Evolutionary conservation across 345 rosid genomes (phyloP).

Genomic region (Eucalyptus rudis): DNA sequence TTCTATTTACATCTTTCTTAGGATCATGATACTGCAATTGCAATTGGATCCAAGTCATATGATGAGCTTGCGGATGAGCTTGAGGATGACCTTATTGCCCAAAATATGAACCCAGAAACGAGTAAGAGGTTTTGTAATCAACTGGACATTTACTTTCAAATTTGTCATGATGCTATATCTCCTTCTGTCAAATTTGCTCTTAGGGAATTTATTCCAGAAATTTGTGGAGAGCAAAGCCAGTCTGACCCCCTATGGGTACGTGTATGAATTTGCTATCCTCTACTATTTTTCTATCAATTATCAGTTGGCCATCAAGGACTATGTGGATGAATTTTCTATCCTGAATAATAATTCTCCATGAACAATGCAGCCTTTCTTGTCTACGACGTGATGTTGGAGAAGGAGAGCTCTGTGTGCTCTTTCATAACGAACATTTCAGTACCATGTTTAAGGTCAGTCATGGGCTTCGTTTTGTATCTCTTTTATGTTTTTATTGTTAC

Average conservation of each 20-base stretch:
- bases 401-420: slow-evolving; percentile 81
- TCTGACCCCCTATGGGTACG: slow-evolving; percentile 40
- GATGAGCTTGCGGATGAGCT: too few relatives aligned
- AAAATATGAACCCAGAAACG: too few relatives aligned
- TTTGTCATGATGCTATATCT: background rate
- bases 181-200: slow-evolving; percentile 2
- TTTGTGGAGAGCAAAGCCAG: slow-evolving; percentile 35
- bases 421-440: slow-evolving; percentile 90
- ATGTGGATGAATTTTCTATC: background rate
- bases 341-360: background rate
- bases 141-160: background rate
- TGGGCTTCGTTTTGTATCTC: background rate
- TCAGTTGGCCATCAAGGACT: background rate
- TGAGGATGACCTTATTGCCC: too few relatives aligned
- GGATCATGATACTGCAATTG: too few relatives aligned
- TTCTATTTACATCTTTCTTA: too few relatives aligned
- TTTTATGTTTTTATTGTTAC: background rate
- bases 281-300: background rate
- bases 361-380: slow-evolving; percentile 54
- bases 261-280: background rate
- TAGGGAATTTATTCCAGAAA: slow-evolving; percentile 69
- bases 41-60: slow-evolving; percentile 79
- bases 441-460: slow-evolving; percentile 94
- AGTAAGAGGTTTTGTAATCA: slow-evolving; percentile 13
- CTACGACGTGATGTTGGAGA: slow-evolving; percentile 78